These are phyloP conservation scores for Phytophthora pistaciae DNA, from an alignment of 352 stramenopile species.

Conservation along the genomic window DNA sequence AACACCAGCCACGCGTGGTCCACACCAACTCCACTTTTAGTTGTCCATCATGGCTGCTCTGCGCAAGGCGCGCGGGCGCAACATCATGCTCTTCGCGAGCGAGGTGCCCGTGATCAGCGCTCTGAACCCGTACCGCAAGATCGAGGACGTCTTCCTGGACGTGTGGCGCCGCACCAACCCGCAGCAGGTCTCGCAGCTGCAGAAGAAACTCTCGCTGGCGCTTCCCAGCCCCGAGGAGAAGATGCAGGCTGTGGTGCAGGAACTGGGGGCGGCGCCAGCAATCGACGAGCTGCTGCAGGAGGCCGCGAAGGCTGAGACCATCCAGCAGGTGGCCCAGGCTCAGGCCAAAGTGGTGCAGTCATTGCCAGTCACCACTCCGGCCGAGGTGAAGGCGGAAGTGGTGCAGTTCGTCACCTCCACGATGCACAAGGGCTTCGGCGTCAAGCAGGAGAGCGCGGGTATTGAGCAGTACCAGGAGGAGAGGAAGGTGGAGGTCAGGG, in stretches of 20 bases:
- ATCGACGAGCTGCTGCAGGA: slow-evolving; percentile 71
- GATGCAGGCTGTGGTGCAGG: slow-evolving; percentile 61
- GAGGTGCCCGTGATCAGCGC: slow-evolving; percentile 87
- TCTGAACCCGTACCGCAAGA: slow-evolving; percentile 84
- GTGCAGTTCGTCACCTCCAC: slow-evolving; percentile 79
- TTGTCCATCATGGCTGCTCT: slow-evolving; percentile 11
- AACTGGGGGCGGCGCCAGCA: slow-evolving; percentile 58
- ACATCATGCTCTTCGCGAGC: slow-evolving; percentile 88
- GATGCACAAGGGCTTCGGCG: slow-evolving; percentile 85
- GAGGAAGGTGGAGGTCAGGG: slow-evolving; percentile 61
- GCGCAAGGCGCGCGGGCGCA: slow-evolving; percentile 31
- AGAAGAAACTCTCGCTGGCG: slow-evolving; percentile 54
- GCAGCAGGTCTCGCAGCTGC: slow-evolving; percentile 58
- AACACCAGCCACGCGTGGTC: background rate
- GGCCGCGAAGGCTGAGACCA: slow-evolving; percentile 55
- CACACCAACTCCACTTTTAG: slow-evolving; percentile 3
- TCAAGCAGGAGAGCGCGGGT: slow-evolving; percentile 66
- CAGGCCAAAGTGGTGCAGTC: slow-evolving; percentile 56
- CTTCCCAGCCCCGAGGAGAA: slow-evolving; percentile 62
- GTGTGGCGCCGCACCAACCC: slow-evolving; percentile 86
- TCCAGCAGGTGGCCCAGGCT: slow-evolving; percentile 46
- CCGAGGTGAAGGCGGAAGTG: slow-evolving; percentile 65
- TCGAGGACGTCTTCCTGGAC: slow-evolving; percentile 85
- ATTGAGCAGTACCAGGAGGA: slow-evolving; percentile 78
- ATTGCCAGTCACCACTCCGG: slow-evolving; percentile 59